Percentiles rank a stretch among this genome's conserved stretches.
These are phyloP conservation scores for Malania oleifera DNA, from an alignment of 164 flowering plant species.

Conservation along the genomic window DNA sequence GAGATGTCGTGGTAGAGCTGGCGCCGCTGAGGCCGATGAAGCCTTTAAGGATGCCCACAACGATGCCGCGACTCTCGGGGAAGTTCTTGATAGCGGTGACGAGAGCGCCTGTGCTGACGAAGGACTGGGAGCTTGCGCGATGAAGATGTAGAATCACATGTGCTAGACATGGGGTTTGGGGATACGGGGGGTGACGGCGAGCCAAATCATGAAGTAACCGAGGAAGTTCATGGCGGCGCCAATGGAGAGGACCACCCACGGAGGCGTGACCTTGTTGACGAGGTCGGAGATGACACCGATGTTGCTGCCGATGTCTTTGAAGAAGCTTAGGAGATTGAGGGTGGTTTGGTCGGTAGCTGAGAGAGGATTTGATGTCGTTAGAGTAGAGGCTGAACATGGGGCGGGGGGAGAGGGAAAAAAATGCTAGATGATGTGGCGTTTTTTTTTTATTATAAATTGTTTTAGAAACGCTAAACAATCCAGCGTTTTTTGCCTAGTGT, in stretches of 20 bases:
- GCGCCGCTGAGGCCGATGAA: slow-evolving; percentile 69
- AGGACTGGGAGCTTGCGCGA: slow-evolving; percentile 58
- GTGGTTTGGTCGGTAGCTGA: slow-evolving; percentile 71
- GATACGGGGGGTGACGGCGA: slow-evolving; percentile 39
- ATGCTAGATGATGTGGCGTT: too few relatives aligned
- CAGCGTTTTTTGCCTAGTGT: too few relatives aligned
- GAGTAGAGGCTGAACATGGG: slow-evolving; percentile 70
- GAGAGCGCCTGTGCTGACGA: slow-evolving; percentile 55
- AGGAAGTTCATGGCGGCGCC: slow-evolving; percentile 51
- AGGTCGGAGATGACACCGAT: slow-evolving; percentile 62
- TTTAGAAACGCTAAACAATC: too few relatives aligned
- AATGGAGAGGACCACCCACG: slow-evolving; percentile 54
- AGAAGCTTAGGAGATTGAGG: slow-evolving; percentile 56
- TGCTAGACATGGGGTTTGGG: slow-evolving; percentile 50
- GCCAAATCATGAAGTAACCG: slow-evolving; percentile 71
- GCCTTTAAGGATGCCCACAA: slow-evolving; percentile 59
- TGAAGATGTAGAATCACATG: slow-evolving; percentile 55
- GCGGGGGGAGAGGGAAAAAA: too few relatives aligned
- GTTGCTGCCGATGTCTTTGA: slow-evolving; percentile 73
- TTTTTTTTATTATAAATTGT: too few relatives aligned
- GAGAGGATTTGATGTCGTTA: slow-evolving; percentile 33
- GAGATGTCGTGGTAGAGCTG: slow-evolving; percentile 35
- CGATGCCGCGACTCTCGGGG: slow-evolving; percentile 60
- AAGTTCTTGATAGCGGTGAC: slow-evolving; percentile 62
- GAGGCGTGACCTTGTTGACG: slow-evolving; percentile 53